phyloP scores from a whole-genome alignment of 75 land plant genomes.

The Larix kaempferi region DNA sequence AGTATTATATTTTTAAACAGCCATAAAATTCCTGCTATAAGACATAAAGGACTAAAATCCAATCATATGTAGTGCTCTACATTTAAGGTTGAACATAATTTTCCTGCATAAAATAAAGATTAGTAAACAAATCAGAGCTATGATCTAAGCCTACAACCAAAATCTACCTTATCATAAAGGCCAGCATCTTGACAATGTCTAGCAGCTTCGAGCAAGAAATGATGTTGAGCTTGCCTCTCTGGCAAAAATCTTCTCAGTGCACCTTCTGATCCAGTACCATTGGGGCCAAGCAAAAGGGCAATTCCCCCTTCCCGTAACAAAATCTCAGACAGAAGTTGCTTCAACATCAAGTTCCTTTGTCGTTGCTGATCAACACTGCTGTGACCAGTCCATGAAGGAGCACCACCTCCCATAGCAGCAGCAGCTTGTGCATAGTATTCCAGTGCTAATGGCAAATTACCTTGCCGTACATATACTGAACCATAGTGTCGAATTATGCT shows the following conservation, averaged over 20 bases:
- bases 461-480: conserved; percentile 59
- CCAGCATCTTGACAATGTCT: conserved; percentile 86
- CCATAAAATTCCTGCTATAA: too few relatives aligned
- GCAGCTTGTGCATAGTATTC: conserved; percentile 98
- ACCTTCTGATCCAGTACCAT: conserved; percentile 91
- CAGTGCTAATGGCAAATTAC: conserved; percentile 63
- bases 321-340: conserved; percentile 81
- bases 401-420: conserved; percentile 93
- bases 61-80: too few relatives aligned
- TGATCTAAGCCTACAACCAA: not conserved
- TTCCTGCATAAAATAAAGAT: not conserved
- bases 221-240: conserved; percentile 54
- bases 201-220: conserved; percentile 88
- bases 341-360: conserved; percentile 77
- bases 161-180: conserved; percentile 77
- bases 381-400: conserved; percentile 74
- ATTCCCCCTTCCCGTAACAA: conserved; percentile 88
- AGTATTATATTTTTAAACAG: too few relatives aligned
- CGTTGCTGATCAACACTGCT: conserved; percentile 73
- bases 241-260: conserved; percentile 63
- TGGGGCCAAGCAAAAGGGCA: conserved; percentile 74
- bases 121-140: not conserved
- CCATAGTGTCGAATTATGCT: conserved; percentile 89
- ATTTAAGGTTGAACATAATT: too few relatives aligned
- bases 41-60: too few relatives aligned